Conservation (phyloP, 805 yeast genomes). For the Starmera pachycereana region DNA sequence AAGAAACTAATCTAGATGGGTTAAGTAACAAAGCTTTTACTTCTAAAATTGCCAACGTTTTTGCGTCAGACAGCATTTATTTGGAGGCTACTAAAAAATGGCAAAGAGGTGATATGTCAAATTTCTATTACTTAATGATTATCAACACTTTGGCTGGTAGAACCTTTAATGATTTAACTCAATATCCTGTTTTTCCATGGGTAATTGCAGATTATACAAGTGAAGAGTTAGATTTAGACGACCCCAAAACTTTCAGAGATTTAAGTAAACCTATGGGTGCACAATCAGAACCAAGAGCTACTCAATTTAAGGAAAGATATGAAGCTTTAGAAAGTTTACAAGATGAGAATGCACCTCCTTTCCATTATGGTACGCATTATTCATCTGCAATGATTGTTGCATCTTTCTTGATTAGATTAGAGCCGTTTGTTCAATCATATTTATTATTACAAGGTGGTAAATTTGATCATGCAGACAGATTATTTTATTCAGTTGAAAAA, state of each 20-base stretch:
- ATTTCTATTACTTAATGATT: slow-evolving; percentile 72
- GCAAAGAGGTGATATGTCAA: slow-evolving; percentile 71
- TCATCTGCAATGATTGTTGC: slow-evolving; percentile 92
- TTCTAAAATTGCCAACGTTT: slow-evolving; percentile 34
- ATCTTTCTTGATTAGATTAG: slow-evolving; percentile 62
- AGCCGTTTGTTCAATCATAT: slow-evolving; percentile 77
- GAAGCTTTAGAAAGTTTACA: slow-evolving; percentile 56
- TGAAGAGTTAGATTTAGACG: slow-evolving; percentile 50
- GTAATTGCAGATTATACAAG: slow-evolving; percentile 76
- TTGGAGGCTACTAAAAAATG: slow-evolving; percentile 56
- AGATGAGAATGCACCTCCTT: slow-evolving; percentile 58
- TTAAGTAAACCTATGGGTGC: slow-evolving; percentile 90
- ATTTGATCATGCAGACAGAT: slow-evolving; percentile 81
- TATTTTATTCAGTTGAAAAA: slow-evolving; percentile 63
- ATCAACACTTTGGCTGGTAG: slow-evolving; percentile 81
- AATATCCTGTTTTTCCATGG: slow-evolving; percentile 91
- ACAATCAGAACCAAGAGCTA: slow-evolving; percentile 50
- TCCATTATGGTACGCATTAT: slow-evolving; percentile 90
- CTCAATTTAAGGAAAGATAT: slow-evolving; percentile 58
- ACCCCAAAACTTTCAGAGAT: slow-evolving; percentile 61
- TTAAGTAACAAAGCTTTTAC: slow-evolving; percentile 25
- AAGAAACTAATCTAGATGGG: slow-evolving; percentile 32
- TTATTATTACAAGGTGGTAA: slow-evolving; percentile 75
- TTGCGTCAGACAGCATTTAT: slow-evolving; percentile 26
- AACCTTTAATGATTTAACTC: slow-evolving; percentile 81